Evolutionary conservation across 2,329 filamentous ascomycete species (phyloP).

Genomic region (Lizonia empirigonia): DNA sequence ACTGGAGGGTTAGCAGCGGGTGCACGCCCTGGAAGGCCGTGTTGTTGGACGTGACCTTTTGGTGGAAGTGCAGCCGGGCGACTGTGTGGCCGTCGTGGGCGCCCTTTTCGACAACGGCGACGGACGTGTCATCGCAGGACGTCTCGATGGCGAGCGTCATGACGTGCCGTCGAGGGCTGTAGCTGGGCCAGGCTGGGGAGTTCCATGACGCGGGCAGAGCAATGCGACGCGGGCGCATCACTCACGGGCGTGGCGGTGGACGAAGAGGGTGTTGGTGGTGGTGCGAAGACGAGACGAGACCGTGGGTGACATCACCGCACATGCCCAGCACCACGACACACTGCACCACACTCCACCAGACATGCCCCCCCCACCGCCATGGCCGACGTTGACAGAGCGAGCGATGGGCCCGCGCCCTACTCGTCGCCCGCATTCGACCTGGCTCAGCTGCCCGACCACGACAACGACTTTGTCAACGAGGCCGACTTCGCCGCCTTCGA

Average conservation of each 20-base stretch:
- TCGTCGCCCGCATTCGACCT: slow-evolving; percentile 69
- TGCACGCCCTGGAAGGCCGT: slow-evolving; percentile 77
- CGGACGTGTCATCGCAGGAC: slow-evolving; percentile 91
- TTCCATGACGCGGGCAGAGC: slow-evolving; percentile 15
- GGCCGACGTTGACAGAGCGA: slow-evolving; percentile 53
- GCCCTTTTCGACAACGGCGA: slow-evolving; percentile 74
- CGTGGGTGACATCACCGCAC: slow-evolving; percentile 1
- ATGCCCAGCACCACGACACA: not conserved
- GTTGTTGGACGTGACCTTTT: slow-evolving; percentile 82
- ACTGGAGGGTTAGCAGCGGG: slow-evolving; percentile 74
- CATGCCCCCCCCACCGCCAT: slow-evolving; percentile 33
- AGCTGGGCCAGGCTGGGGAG: not conserved
- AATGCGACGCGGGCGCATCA: slow-evolving; percentile 29
- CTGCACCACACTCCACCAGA: slow-evolving; percentile 24
- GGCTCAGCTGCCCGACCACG: slow-evolving; percentile 74
- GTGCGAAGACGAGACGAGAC: slow-evolving; percentile 5
- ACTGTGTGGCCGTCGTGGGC: slow-evolving; percentile 17
- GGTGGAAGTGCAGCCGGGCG: slow-evolving; percentile 74
- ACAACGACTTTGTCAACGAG: slow-evolving; percentile 75
- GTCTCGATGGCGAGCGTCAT: slow-evolving; percentile 75
- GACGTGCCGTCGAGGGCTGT: slow-evolving; percentile 31
- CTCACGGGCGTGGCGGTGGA: not conserved
- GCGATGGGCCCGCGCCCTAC: slow-evolving; percentile 65
- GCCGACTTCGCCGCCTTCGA: slow-evolving; percentile 80
- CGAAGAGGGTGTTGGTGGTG: slow-evolving; percentile 1